Evolutionary conservation across 169 alveolate genomes (phyloP), one percentile per base, ranked within the genome.

Genomic region (Plasmodium adleri): DNA sequence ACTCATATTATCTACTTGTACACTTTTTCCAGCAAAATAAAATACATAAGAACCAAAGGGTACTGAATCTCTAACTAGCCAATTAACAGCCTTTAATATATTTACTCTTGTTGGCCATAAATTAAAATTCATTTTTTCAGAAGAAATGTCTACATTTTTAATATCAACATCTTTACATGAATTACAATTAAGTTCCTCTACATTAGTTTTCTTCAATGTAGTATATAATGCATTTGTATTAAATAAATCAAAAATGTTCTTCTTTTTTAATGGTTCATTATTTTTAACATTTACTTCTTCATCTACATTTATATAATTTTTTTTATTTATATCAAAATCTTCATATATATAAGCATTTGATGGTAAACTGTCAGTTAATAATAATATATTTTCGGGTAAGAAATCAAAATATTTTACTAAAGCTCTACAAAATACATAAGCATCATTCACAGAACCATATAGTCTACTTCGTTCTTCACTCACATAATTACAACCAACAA

Each of bases 1-100:
- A 60, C 97, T 91, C 96, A 96, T 89, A 62, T 96, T 96, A 72
- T 96, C 98, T 13, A 94, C 95, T 85, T 96, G 98, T 7, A 96
- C 95, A 72, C 97, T 92, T 91, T 96, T 97, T 20, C 98, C 98
- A 60, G 98, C 95, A 89, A 93, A 96, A 90, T 95, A 96, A 73
- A 96, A 96, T 59, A 96, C 93, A 28, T 94, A 93, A 47, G 95
- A 87, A 92, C 94, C 97, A 17, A 94, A 93, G 26, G 97, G 95
- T 20, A 75, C 74, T 1, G 97, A 94, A 71, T 92, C 96, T 63
- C 95, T 78, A 15, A 93, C 95, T 50, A 96, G 92, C 98, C 98
- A 96, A 66, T 95, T 92, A 54, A 96, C 93, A 17, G 96, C 95
- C 56, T 90, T 93, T 66, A 96, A 85, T n/a, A 96, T 94, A 92